Evolutionary conservation across 2,329 filamentous ascomycete genomes (phyloP), one percentile per base, ranked within the genome.

Genomic region (Cladobotryum protrusum): DNA sequence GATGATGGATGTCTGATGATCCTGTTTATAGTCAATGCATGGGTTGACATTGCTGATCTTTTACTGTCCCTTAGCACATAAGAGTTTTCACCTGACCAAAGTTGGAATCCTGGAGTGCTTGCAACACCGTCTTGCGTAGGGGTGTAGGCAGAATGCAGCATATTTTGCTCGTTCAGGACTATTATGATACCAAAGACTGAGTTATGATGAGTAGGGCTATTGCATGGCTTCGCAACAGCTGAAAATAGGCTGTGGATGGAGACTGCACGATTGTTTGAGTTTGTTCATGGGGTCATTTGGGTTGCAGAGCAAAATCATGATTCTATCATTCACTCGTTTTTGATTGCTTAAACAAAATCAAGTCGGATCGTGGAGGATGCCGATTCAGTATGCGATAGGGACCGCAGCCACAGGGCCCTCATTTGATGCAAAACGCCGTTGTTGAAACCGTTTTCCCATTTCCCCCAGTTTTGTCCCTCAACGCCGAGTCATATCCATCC

Each of bases 381-480:
- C 59, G 56, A 64, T 55, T 59, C 59, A 61, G 63, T 62, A 63
- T 64, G 63, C 63, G 56, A 63, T 59, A 56, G 61, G 59, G 60
- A 61, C 57, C 56, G 54, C 55, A 55, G 53, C 52, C 53, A 44
- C 49, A 50, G 49, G 36, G 57, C 58, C 56, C 57, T 56, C 56
- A 52, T 54, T 53, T 60, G 61, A 68, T 67, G 63, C 62, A 66
- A 64, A 71, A 69, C 67, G 68, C 72, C 69, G 74, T 76, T 78
- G 74, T 77, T 78, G 75, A 77, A 77, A 76, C 73, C 71, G 67
- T 62, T 74, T 71, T 67, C 61, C 66, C 56, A 57, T 64, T 59
- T 56, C 57, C 56, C 57, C 56, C 62, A 61, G 63, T 65, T 61
- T 58, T 57, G 56, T 59, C 56, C 64, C 62, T 64, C 69, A 73